A percentile compares a stretch with the other conserved stretches of the same genome.
These are phyloP conservation scores for Fragaria nilgerrensis DNA, from an alignment of 306 rosid species.

Conservation along the genomic window DNA sequence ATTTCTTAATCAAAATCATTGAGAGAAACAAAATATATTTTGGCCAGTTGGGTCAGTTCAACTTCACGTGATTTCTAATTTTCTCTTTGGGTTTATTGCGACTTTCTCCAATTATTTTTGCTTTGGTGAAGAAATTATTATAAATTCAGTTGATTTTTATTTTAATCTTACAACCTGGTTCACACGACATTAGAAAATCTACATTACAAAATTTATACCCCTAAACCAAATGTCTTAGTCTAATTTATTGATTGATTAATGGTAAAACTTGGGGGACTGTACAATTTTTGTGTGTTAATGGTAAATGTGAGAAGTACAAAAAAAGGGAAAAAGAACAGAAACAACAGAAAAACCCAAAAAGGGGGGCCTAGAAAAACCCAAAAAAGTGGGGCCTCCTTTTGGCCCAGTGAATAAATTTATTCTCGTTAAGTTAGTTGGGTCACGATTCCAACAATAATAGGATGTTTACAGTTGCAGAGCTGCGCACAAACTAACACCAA, in stretches of 20 bases:
- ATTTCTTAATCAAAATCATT: constrained; percentile 9
- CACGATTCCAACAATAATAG: constrained; percentile 35
- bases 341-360: constrained; percentile 32
- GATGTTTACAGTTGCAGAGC: constrained; percentile 13
- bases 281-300: neutral
- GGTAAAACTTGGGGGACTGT: neutral
- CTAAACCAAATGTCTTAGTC: neutral
- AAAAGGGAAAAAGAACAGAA: constrained; percentile 11
- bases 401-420: constrained; percentile 33
- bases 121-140: neutral
- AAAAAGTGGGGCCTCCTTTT: constrained; percentile 27
- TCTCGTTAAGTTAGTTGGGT: constrained; percentile 61
- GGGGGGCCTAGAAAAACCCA: constrained; percentile 27
- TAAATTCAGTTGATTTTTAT: neutral
- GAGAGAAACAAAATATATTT: constrained; percentile 11
- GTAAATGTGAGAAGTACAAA: neutral
- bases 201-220: neutral
- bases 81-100: neutral
- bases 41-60: neutral
- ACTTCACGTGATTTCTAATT: constrained; percentile 1
- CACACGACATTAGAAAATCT: neutral
- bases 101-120: too few species aligned
- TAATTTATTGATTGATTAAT: neutral
- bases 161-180: neutral
- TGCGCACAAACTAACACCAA: constrained; percentile 25